These are phyloP conservation scores for Erysiphe pulchra DNA, from an alignment of 2,329 filamentous ascomycete genomes.

Conservation along the genomic window DNA sequence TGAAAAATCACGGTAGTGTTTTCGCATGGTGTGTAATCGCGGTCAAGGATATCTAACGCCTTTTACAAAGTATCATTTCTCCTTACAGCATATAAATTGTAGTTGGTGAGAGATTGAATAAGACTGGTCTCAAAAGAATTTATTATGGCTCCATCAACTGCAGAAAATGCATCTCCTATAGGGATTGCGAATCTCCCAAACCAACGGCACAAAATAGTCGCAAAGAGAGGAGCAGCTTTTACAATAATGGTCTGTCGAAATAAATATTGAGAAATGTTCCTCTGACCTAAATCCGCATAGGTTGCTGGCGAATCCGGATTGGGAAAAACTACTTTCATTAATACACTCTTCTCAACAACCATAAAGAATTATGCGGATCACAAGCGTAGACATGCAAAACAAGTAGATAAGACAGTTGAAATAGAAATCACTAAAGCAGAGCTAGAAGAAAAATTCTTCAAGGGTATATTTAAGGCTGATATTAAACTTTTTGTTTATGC, in stretches of 20 bases:
- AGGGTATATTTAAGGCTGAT: slow-evolving; percentile 33
- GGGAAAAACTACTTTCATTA: slow-evolving; percentile 99
- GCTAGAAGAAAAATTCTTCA: slow-evolving; percentile 99
- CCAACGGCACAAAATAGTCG: slow-evolving; percentile 50
- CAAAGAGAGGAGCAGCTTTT: slow-evolving; percentile 80
- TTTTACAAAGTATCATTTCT: too few species aligned
- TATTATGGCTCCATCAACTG: slow-evolving; percentile 27
- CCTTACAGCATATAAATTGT: too few species aligned
- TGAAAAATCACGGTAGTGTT: too few species aligned
- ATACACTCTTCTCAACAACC: slow-evolving; percentile 98
- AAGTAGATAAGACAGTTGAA: slow-evolving; percentile 98
- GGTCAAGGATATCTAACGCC: too few species aligned
- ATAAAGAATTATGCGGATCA: slow-evolving; percentile 99
- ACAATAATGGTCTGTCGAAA: slow-evolving; percentile 66
- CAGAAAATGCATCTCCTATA: slow-evolving; percentile 40
- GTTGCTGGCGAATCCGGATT: slow-evolving; percentile 95
- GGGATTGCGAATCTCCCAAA: slow-evolving; percentile 39
- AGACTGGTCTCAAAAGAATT: background rate
- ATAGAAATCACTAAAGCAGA: slow-evolving; percentile 99
- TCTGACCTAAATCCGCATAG: slow-evolving; percentile 19
- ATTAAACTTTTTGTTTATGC: background rate
- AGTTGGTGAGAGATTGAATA: too few species aligned
- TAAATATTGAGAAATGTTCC: background rate
- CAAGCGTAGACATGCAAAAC: slow-evolving; percentile 97
- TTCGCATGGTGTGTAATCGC: too few species aligned